Base-by-base conservation (phyloP, 768 basidiomycete species). In the Russula compacta region DNA sequence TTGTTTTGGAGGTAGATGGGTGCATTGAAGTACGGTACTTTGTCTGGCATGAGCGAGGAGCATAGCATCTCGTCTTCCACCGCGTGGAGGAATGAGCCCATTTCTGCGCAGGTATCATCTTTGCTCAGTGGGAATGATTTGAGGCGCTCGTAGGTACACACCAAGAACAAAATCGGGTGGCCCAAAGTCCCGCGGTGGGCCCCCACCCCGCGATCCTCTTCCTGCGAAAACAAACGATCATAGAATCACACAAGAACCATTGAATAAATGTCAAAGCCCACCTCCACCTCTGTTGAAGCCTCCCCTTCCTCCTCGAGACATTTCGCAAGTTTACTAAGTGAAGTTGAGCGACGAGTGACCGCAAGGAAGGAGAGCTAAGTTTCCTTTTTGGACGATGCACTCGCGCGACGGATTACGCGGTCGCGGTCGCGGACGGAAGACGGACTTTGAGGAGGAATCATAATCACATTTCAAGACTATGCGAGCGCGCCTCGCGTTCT, bases 51-150 rank as follows among this genome's bases (percentile, higher is more conserved):
- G 19, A 83, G 74, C 4, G 94, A 92, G 7, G 85, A 79, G 73
- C 97, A 99, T 53, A 99, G 80, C 95, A 99, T 98, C 72, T 99
- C 95, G 61, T 92, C 92, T 75, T 99, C 95, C 43, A 98, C 95
- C 14, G 95, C 89, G 71, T 98, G 97, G 36, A 93, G 71, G 72
- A 98, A 97, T 1, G 86, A 77, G 59, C 95, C 94, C 77, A 95
- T 86, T 77, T 97, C 95, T 97, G 67, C 32, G n/a, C 29, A 61
- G 14, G 51, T 51, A 46, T 32, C 42, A 35, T 42, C 43, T 50
- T 61, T 70, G 15, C 57, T 66, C 50, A 35, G 54, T 55, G 6
- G 44, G 11, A 42, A 43, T 35, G 59, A 55, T 42, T n/a, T 10
- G 8, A 14, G 17, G 39, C 44, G 12, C 32, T n/a, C 36, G 35